A percentile compares a stretch with the other conserved stretches of the same genome.
Conservation (phyloP, 2,329 filamentous ascomycete species). For the Golovinomyces cichoracearum region DNA sequence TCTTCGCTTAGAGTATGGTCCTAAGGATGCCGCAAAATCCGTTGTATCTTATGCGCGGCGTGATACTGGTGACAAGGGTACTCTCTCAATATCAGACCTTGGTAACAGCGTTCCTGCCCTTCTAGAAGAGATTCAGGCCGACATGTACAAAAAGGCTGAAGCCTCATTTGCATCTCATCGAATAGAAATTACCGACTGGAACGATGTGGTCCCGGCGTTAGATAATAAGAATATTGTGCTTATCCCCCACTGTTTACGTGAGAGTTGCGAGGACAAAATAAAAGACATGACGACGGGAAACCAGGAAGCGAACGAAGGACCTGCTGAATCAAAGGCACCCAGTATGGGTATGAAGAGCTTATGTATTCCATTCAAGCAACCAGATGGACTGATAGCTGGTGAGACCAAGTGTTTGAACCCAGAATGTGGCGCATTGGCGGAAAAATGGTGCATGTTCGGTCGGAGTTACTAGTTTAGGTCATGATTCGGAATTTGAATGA, state of each 20-base stretch:
- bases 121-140: constrained; percentile 69
- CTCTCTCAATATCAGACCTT: constrained; percentile 50
- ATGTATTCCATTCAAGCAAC: constrained; percentile 68
- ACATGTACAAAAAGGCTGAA: constrained; percentile 52
- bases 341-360: constrained; percentile 54
- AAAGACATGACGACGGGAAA: constrained; percentile 73
- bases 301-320: constrained; percentile 25
- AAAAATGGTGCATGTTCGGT: constrained; percentile 85
- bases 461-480: constrained; percentile 23
- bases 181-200: constrained; percentile 61
- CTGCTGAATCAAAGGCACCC: constrained; percentile 26
- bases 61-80: constrained; percentile 62
- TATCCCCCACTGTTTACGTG: constrained; percentile 65
- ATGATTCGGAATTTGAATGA: neutral
- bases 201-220: constrained; percentile 68
- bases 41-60: constrained; percentile 69
- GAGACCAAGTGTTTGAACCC: constrained; percentile 84
- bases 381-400: constrained; percentile 47
- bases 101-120: constrained; percentile 48
- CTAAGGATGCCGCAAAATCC: constrained; percentile 69
- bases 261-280: constrained; percentile 74
- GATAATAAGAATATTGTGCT: constrained; percentile 81
- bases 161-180: constrained; percentile 56
- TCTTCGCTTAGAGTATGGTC: constrained; percentile 80
- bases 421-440: constrained; percentile 48